phyloP scores from a whole-genome alignment of 371 early-diverging fungal genomes.

The Mortierella sp. region DNA sequence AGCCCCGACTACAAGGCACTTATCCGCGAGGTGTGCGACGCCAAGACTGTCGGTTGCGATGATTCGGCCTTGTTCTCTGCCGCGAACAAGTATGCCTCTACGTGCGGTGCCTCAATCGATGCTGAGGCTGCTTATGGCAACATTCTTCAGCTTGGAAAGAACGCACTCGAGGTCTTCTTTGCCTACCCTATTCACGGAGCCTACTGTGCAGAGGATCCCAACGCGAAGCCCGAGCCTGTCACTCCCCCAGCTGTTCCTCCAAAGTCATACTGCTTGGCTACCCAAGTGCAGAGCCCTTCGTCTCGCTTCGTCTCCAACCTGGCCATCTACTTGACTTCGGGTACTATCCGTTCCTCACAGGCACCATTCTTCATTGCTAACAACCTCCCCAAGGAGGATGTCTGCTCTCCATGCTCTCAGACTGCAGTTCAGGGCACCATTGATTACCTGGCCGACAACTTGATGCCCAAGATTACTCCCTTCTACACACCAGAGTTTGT shows the following conservation, averaged over 20 bases:
- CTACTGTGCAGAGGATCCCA: conserved; percentile 40
- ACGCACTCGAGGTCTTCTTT: conserved; percentile 42
- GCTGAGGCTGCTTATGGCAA: conserved; percentile 26
- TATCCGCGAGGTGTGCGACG: conserved; percentile 32
- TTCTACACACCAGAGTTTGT: conserved; percentile 54
- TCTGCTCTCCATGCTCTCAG: conserved; percentile 46
- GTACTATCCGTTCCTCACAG: conserved; percentile 32
- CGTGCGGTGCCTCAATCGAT: conserved; percentile 38
- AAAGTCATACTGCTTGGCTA: conserved; percentile 35
- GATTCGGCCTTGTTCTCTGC: conserved; percentile 25
- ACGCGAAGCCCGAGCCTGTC: conserved; percentile 9
- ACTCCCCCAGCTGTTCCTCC: conserved; percentile 7
- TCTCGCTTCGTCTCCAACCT: conserved; percentile 32
- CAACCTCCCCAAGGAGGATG: conserved; percentile 19
- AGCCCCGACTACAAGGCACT: conserved; percentile 33
- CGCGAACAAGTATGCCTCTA: conserved; percentile 31
- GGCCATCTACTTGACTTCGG: conserved; percentile 42
- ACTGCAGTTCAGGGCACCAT: conserved; percentile 23
- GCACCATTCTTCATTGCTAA: conserved; percentile 24
- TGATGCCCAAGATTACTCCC: conserved; percentile 33
- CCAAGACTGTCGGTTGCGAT: conserved; percentile 18
- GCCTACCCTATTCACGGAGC: conserved; percentile 29
- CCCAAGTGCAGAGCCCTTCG: conserved; percentile 11
- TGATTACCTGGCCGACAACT: conserved; percentile 19
- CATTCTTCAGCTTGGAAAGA: conserved; percentile 47